Evolutionary conservation across 768 basidiomycete genomes (phyloP), one percentile per base, ranked within the genome.

Genomic region (Mycena amicta): DNA sequence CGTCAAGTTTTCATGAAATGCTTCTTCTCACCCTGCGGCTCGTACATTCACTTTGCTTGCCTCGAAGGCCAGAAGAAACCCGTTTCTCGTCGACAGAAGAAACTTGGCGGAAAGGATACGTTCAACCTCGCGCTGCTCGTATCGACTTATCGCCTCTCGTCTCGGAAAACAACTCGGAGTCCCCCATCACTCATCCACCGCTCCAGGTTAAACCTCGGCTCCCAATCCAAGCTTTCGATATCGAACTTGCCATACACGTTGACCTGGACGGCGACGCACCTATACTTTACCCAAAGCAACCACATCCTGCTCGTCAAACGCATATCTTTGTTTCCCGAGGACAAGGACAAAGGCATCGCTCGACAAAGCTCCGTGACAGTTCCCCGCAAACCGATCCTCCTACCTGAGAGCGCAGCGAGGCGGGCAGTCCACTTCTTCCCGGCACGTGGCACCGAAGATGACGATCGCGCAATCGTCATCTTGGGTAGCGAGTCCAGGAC

Each of bases 1-100:
- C 65, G 68, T 4, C 67, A 67, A 31, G 59, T 72, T 11, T 70
- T 62, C 52, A 62, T 71, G 56, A 70, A 72, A 52, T 55, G 61
- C 43, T 60, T 60, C 20, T 72, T 72, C 57, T 72, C 71, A 2
- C 43, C 54, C 2, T 70, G 65, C 54, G 68, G 70, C 3, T 31
- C 28, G 18, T 70, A 59, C 50, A 25, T 72, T 6, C 69, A 72
- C 47, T 54, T 71, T 25, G 68, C 68, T 1, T 69, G 67, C 20
- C 64, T 72, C 13, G 71, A 72, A 55, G 69, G 53, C 6, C 66
- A 66, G 47, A 27, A 47, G 28, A 61, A 41, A 39, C 57, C 65
- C 15, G 31, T 30, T 5, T 28, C 45, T 3, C 18, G 18, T 12
- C 47, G 33, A 33, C 28, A 49, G 39, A 53, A 53, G 33, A 56